Percentiles rank a stretch among this genome's conserved stretches.
These are phyloP conservation scores for Colletotrichum caudatum DNA, from an alignment of 2,329 filamentous ascomycete species.

Conservation along the genomic window DNA sequence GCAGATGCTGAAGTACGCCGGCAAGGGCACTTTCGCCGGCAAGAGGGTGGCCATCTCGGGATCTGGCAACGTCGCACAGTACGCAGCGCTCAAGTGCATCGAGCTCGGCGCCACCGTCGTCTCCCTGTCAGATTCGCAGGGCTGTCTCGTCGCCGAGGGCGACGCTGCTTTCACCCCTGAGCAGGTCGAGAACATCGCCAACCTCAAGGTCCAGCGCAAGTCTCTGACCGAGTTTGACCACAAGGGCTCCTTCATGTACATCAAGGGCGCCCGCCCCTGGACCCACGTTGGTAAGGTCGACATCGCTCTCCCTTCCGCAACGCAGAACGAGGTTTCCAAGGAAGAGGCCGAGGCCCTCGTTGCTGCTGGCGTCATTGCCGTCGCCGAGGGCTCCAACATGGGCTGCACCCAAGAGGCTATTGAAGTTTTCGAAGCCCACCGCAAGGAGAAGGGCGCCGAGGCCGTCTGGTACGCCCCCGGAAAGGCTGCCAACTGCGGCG, in stretches of 20 bases:
- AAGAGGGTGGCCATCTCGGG: slow-evolving; percentile 97
- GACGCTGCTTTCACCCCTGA: slow-evolving; percentile 81
- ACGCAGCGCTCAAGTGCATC: slow-evolving; percentile 94
- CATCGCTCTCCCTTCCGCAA: slow-evolving; percentile 91
- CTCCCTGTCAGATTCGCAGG: slow-evolving; percentile 93
- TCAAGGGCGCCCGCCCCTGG: slow-evolving; percentile 91
- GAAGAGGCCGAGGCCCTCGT: slow-evolving; percentile 90
- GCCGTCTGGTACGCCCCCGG: slow-evolving; percentile 96
- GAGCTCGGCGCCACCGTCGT: slow-evolving; percentile 94
- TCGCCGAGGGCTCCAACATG: slow-evolving; percentile 99
- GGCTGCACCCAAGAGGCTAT: slow-evolving; percentile 97
- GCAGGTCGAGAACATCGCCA: slow-evolving; percentile 82
- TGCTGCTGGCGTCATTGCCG: slow-evolving; percentile 80
- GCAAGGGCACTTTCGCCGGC: slow-evolving; percentile 85
- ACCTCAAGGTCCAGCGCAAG: slow-evolving; percentile 88
- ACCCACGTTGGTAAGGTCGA: slow-evolving; percentile 89
- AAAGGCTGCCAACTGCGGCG: slow-evolving; percentile 97
- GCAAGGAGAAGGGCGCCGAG: slow-evolving; percentile 74
- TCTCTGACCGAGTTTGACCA: slow-evolving; percentile 79
- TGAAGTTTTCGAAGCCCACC: slow-evolving; percentile 86
- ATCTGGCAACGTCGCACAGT: slow-evolving; percentile 98
- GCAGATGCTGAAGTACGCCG: slow-evolving; percentile 94
- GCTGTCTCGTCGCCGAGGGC: slow-evolving; percentile 80
- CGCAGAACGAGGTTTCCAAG: slow-evolving; percentile 95
- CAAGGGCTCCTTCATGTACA: slow-evolving; percentile 81